Conservation (phyloP, 2,329 filamentous ascomycete species). For the Myriangium duriaei region DNA sequence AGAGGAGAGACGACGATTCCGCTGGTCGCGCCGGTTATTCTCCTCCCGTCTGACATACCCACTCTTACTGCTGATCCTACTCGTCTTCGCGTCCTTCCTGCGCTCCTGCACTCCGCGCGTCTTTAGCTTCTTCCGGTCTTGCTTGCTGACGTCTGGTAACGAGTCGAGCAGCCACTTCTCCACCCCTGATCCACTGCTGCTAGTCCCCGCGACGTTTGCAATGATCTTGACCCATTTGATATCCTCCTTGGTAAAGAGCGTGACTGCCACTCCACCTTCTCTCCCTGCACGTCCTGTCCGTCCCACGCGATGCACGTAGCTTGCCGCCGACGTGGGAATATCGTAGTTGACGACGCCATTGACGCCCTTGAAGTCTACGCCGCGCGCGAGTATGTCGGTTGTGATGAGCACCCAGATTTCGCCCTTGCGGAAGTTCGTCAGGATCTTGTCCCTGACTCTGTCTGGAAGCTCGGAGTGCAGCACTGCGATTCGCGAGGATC, state of each 20-base stretch:
- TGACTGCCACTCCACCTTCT: slow-evolving; percentile 78
- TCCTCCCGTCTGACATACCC: slow-evolving; percentile 59
- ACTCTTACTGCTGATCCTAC: slow-evolving; percentile 72
- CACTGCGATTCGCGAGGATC: slow-evolving; percentile 71
- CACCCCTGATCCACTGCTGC: slow-evolving; percentile 42
- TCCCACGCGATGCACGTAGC: slow-evolving; percentile 87
- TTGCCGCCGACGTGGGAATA: slow-evolving; percentile 77
- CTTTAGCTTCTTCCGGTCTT: slow-evolving; percentile 71
- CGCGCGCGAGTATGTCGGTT: slow-evolving; percentile 81
- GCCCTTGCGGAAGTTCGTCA: slow-evolving; percentile 79
- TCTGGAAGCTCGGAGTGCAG: slow-evolving; percentile 80
- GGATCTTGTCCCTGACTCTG: slow-evolving; percentile 61
- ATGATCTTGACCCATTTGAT: slow-evolving; percentile 81
- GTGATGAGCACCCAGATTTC: slow-evolving; percentile 96
- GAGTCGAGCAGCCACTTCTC: slow-evolving; percentile 82
- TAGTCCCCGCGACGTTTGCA: slow-evolving; percentile 79
- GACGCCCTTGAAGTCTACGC: slow-evolving; percentile 87
- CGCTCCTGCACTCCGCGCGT: slow-evolving; percentile 68
- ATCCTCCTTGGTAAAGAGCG: slow-evolving; percentile 91
- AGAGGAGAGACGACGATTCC: no score
- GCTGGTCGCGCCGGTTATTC: slow-evolving; percentile 44
- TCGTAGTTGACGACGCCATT: slow-evolving; percentile 98
- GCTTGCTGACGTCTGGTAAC: slow-evolving; percentile 71
- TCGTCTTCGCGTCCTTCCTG: slow-evolving; percentile 36
- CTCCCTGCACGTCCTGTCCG: slow-evolving; percentile 81